Conservation (phyloP, 805 yeast genomes). For the Candida takata region DNA sequence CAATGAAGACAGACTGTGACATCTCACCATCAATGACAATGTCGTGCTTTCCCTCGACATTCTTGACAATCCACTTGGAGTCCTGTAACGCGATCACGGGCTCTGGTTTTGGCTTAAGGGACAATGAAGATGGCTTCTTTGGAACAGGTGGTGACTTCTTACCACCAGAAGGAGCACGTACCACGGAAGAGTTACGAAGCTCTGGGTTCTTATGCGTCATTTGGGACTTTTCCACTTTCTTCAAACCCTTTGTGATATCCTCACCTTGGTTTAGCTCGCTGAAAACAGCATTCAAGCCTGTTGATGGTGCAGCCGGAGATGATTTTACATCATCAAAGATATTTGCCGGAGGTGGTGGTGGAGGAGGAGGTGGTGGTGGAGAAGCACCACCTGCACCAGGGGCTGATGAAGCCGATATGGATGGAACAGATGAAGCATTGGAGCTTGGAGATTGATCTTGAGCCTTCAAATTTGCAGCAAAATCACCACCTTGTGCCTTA, state of each 20-base stretch:
- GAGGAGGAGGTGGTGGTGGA: conserved; percentile 88
- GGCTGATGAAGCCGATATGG: conserved; percentile 47
- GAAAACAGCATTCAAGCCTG: conserved; percentile 75
- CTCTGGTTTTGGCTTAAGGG: conserved; percentile 44
- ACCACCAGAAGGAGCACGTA: conserved; percentile 27
- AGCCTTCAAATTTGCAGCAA: conserved; percentile 41
- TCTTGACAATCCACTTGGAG: conserved; percentile 84
- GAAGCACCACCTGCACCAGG: conserved; percentile 54
- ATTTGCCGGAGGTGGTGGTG: conserved; percentile 87
- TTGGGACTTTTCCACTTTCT: conserved; percentile 87
- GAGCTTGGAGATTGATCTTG: conserved; percentile 24
- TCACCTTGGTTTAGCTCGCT: conserved; percentile 87
- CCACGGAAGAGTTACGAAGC: conserved; percentile 53
- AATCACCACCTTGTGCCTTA: conserved; percentile 55
- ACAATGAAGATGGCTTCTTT: conserved; percentile 67
- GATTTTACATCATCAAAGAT: conserved; percentile 40
- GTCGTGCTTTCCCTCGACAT: conserved; percentile 57
- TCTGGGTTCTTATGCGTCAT: conserved; percentile 92
- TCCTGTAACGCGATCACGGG: conserved; percentile 72
- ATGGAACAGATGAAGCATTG: conserved; percentile 25
- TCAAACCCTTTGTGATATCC: conserved; percentile 73
- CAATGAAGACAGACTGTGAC: conserved; percentile 86
- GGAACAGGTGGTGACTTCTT: conserved; percentile 62
- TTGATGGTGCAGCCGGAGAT: conserved; percentile 18
- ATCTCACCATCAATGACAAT: conserved; percentile 70